Conservation (phyloP, 2,329 filamentous ascomycete species). For the Phaeosphaeriaceae sp. region DNA sequence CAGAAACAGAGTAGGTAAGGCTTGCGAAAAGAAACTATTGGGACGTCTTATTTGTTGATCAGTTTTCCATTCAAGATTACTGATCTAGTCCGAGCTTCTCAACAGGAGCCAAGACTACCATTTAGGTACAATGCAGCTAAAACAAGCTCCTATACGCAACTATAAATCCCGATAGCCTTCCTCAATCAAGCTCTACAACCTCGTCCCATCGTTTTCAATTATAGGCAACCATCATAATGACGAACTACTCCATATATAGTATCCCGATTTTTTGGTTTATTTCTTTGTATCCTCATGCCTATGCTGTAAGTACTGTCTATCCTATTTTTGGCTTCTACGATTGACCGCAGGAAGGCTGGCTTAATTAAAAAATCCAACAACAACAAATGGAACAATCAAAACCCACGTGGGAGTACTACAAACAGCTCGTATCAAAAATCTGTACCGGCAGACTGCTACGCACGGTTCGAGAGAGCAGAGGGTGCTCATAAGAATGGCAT, state of each 20-base stretch:
- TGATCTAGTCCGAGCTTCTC: too few relatives aligned
- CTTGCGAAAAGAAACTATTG: too few relatives aligned
- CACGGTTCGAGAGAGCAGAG: conserved; percentile 51
- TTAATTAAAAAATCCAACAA: conserved; percentile 25
- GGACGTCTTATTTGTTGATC: too few relatives aligned
- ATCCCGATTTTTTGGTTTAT: conserved; percentile 35
- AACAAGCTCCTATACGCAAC: too few relatives aligned
- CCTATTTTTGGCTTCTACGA: not conserved
- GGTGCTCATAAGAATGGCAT: conserved; percentile 54
- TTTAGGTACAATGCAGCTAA: too few relatives aligned
- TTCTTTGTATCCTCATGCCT: conserved; percentile 25
- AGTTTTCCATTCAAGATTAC: too few relatives aligned
- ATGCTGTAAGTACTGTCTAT: conserved; percentile 20
- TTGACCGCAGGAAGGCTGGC: not conserved
- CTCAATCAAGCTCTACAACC: too few relatives aligned
- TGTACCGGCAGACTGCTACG: conserved; percentile 39
- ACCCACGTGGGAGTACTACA: conserved; percentile 45
- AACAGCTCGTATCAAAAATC: conserved; percentile 41
- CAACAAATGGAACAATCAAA: conserved; percentile 50
- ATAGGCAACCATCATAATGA: conserved; percentile 11
- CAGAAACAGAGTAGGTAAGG: too few relatives aligned
- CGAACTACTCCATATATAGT: conserved; percentile 34
- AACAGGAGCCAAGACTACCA: too few relatives aligned
- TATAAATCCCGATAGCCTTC: too few relatives aligned
- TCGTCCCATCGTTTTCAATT: too few relatives aligned